Conservation (phyloP, 805 yeast genomes). For the Candida patagonica region DNA sequence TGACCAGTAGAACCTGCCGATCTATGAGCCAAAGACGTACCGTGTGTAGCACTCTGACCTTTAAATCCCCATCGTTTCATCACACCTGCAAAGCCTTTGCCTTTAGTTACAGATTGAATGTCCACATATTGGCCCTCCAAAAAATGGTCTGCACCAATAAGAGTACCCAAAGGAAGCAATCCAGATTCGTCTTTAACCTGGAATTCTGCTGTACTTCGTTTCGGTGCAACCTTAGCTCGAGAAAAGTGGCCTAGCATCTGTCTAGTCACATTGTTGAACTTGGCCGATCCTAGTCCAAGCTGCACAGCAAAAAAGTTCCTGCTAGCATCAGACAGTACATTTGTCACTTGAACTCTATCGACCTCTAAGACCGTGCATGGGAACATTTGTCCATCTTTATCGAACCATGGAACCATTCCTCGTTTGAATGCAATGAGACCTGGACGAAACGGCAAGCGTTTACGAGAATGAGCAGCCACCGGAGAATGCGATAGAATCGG, state of each 20-base stretch:
- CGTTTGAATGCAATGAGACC: slow-evolving; percentile 78
- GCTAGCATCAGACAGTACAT: slow-evolving; percentile 55
- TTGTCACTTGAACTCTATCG: slow-evolving; percentile 78
- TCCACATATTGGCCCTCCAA: slow-evolving; percentile 78
- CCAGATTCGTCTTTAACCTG: slow-evolving; percentile 60
- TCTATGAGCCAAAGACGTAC: slow-evolving; percentile 89
- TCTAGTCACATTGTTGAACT: slow-evolving; percentile 51
- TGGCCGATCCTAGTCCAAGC: slow-evolving; percentile 71
- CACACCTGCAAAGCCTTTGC: slow-evolving; percentile 97
- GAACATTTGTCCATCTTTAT: slow-evolving; percentile 52
- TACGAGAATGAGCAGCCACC: slow-evolving; percentile 60
- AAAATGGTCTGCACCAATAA: slow-evolving; percentile 75
- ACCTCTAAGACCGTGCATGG: slow-evolving; percentile 87
- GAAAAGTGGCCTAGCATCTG: slow-evolving; percentile 68
- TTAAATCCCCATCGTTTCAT: slow-evolving; percentile 89
- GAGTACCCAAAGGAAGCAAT: slow-evolving; percentile 66
- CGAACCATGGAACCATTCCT: slow-evolving; percentile 85
- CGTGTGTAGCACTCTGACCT: slow-evolving; percentile 90
- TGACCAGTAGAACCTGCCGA: slow-evolving; percentile 97
- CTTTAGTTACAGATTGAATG: slow-evolving; percentile 68
- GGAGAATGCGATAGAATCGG: slow-evolving; percentile 57
- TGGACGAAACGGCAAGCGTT: slow-evolving; percentile 64
- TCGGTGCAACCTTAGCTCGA: slow-evolving; percentile 77
- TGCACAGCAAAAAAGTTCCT: slow-evolving; percentile 83
- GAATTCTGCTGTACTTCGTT: slow-evolving; percentile 65